phyloP scores from a whole-genome alignment of 768 basidiomycete species.

The Mycena haematopus region DNA sequence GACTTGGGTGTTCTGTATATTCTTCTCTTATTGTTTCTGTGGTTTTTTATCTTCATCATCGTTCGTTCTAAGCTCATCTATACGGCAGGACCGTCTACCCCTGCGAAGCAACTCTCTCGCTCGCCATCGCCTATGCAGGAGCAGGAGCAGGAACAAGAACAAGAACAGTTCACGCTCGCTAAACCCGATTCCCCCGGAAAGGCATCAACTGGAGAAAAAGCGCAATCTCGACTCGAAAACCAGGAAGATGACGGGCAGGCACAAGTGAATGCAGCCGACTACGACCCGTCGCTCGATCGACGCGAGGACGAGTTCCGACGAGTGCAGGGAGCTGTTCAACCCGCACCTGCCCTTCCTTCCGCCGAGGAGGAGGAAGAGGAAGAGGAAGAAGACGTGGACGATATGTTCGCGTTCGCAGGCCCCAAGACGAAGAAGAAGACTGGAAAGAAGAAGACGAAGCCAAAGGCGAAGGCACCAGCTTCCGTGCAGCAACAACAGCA shows the following conservation, averaged over 20 bases:
- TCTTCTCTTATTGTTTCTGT: neutral
- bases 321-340: slow-evolving; percentile 34
- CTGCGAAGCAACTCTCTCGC: slow-evolving; percentile 24
- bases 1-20: no score
- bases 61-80: neutral
- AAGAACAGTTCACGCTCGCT: slow-evolving; percentile 26
- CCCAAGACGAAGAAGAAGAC: slow-evolving; percentile 56
- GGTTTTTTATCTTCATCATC: neutral
- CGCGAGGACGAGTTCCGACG: slow-evolving; percentile 84
- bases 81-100: slow-evolving; percentile 12
- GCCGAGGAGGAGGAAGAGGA: slow-evolving; percentile 65
- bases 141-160: slow-evolving; percentile 27
- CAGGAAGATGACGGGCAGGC: slow-evolving; percentile 4
- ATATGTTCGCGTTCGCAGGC: slow-evolving; percentile 86
- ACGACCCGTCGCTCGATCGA: slow-evolving; percentile 60
- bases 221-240: neutral
- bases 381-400: slow-evolving; percentile 89
- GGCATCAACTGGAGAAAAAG: neutral
- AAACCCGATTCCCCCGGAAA: slow-evolving; percentile 26
- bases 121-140: slow-evolving; percentile 27
- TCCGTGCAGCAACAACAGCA: slow-evolving; percentile 17
- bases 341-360: slow-evolving; percentile 38
- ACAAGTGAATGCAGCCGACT: slow-evolving; percentile 29
- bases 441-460: slow-evolving; percentile 66
- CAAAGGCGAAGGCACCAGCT: slow-evolving; percentile 42